A percentile compares a stretch with the other conserved stretches of the same genome.
Evolutionary conservation across 202 grass and related monocot genomes (phyloP).

Genomic region (Bolboschoenoplectus hybrid): DNA sequence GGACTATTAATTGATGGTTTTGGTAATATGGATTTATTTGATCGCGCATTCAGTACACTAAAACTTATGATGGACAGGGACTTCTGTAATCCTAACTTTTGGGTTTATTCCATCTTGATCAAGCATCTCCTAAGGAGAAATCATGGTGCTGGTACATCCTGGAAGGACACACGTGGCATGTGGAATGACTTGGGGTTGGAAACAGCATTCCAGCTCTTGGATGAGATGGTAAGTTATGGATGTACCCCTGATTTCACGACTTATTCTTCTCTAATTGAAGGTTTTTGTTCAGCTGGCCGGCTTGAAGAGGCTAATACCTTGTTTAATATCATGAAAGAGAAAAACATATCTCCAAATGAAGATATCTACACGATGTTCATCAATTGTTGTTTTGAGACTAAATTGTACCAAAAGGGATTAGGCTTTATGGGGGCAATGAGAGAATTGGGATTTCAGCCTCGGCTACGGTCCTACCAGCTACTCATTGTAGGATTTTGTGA

Average conservation of each 20-base stretch:
- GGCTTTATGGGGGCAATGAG: slow-evolving; percentile 60
- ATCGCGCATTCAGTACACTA: slow-evolving; percentile 66
- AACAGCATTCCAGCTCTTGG: slow-evolving; percentile 61
- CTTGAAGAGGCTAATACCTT: slow-evolving; percentile 66
- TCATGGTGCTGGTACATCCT: slow-evolving; percentile 41
- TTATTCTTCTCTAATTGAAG: slow-evolving; percentile 65
- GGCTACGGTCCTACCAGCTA: slow-evolving; percentile 65
- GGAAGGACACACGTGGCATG: slow-evolving; percentile 55
- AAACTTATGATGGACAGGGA: slow-evolving; percentile 67
- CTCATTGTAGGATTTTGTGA: slow-evolving; percentile 71
- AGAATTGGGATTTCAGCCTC: slow-evolving; percentile 69
- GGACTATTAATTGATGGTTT: slow-evolving; percentile 75
- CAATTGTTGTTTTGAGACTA: slow-evolving; percentile 71
- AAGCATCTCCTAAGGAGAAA: slow-evolving; percentile 60
- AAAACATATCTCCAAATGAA: slow-evolving; percentile 63
- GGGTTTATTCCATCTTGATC: slow-evolving; percentile 76
- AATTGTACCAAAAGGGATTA: slow-evolving; percentile 61
- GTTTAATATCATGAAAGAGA: slow-evolving; percentile 68
- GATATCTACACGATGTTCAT: slow-evolving; percentile 74
- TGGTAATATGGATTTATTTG: slow-evolving; percentile 61
- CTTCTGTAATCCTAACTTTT: slow-evolving; percentile 74
- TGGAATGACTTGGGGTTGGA: slow-evolving; percentile 71
- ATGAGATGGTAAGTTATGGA: slow-evolving; percentile 66
- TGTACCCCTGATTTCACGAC: slow-evolving; percentile 55
- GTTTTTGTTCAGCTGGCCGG: slow-evolving; percentile 72